Evolutionary conservation across 768 basidiomycete species (phyloP).

Genomic region (Mycena kentingensis): DNA sequence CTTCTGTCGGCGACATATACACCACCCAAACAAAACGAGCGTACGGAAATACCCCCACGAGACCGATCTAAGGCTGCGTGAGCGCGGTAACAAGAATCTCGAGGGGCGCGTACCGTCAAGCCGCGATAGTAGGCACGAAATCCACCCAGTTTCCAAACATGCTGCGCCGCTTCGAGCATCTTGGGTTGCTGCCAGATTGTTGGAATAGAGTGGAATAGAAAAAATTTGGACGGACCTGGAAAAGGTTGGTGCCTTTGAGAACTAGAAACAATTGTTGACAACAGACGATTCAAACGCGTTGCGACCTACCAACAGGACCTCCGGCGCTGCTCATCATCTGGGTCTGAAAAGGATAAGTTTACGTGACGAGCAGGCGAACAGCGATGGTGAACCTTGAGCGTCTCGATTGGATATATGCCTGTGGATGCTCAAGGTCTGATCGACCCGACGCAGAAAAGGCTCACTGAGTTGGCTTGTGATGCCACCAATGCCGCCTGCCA

Average conservation of each 20-base stretch:
- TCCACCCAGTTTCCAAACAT: slow-evolving; percentile 80
- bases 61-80: slow-evolving; percentile 69
- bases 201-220: neutral
- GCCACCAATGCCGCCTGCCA: slow-evolving; percentile 97
- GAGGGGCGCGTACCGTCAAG: slow-evolving; percentile 64
- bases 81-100: slow-evolving; percentile 17
- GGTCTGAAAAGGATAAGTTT: slow-evolving; percentile 51
- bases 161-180: slow-evolving; percentile 62
- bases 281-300: no score
- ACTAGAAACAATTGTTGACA: slow-evolving; percentile 12
- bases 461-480: slow-evolving; percentile 86
- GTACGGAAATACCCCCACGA: slow-evolving; percentile 95
- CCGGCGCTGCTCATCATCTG: slow-evolving; percentile 95
- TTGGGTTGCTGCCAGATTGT: slow-evolving; percentile 38
- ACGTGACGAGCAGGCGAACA: slow-evolving; percentile 3
- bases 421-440: slow-evolving; percentile 22
- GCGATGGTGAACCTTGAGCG: slow-evolving; percentile 67
- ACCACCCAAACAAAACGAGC: slow-evolving; percentile 28
- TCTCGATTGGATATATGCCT: slow-evolving; percentile 98
- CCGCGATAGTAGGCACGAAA: slow-evolving; percentile 89
- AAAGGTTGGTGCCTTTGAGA: slow-evolving; percentile 1
- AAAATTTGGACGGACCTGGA: slow-evolving; percentile 8
- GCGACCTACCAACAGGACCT: slow-evolving; percentile 35
- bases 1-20: slow-evolving; percentile 1
- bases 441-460: slow-evolving; percentile 7